phyloP scores from a whole-genome alignment of 2,329 filamentous ascomycete genomes.

The Calonectria pauciramosa region DNA sequence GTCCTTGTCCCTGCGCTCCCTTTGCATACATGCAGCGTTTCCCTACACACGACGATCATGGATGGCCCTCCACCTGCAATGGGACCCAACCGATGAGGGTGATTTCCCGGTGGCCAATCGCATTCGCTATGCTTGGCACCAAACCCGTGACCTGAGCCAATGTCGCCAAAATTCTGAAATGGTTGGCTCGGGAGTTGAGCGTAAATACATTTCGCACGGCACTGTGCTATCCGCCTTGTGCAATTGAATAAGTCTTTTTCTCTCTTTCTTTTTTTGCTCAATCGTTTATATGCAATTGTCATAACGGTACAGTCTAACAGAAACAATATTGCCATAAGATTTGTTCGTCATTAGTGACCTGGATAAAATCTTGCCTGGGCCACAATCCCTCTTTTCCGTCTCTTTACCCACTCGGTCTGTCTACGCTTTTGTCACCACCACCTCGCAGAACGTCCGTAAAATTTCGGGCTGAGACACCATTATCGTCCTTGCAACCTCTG shows the following conservation, averaged over 20 bases:
- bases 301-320: conserved; percentile 13
- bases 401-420: neutral
- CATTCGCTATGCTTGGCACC: neutral
- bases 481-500: neutral
- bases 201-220: neutral
- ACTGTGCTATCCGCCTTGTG: neutral
- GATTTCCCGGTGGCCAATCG: conserved; percentile 17
- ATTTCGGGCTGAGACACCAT: neutral
- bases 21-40: neutral
- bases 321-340: conserved; percentile 11
- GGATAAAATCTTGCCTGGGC: neutral
- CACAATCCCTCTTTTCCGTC: neutral
- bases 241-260: neutral
- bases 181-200: conserved; percentile 6
- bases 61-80: conserved; percentile 16
- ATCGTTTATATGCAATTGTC: conserved; percentile 11
- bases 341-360: neutral
- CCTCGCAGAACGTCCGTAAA: neutral
- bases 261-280: too few species aligned
- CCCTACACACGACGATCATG: conserved; percentile 12
- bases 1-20: conserved; percentile 38
- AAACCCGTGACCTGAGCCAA: neutral
- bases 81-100: conserved; percentile 19
- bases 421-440: neutral
- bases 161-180: neutral